Evolutionary conservation across 2,329 filamentous ascomycete genomes (phyloP), one percentile per base, ranked within the genome.

Genomic region (Colletotrichum coccodes): DNA sequence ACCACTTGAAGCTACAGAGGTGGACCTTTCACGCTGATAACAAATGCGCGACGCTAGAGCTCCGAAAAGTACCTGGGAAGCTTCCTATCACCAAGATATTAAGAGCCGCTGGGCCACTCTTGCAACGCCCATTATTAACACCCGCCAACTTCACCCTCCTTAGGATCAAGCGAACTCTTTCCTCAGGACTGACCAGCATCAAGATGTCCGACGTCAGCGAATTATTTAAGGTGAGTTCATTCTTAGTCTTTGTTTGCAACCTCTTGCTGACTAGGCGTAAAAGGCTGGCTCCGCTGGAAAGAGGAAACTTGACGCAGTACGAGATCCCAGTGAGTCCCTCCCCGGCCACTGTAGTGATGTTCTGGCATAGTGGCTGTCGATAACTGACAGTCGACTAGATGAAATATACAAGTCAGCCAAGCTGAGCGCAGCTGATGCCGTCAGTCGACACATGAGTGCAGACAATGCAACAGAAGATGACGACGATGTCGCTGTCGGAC

Each of bases 321-420:
- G 84, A 75, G 88, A 92, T 77, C 89, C 89, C 70, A 90, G 89
- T 92, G 77, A 72, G 87, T 79, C 28, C 7, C 30, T 34, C 34
- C 18, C 36, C 16, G 8, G 21, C 21, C 11, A n/a, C 8, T 16
- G 14, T 3, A n/a, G 6, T 21, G 11, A 28, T 23, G 4, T 7
- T 59, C 36, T 32, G 16, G 21, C 32, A 52, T 9, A 32, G 30
- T 12, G 4, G 6, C 16, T 26, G 53, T 4, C 32, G 21, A 4
- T n/a, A 46, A 12, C 12, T 64, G 23, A 64, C 21, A 42, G 16
- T 47, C 28, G 8, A 2, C 2, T 64, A 91, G 89, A 85, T 73
- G 83, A 91, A 72, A 82, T 90, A 63, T 91, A 91, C 81, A 92
- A 92, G 77, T 86, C 88, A 6, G 86, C 84, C 47, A 90, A 88